phyloP scores from a whole-genome alignment of 768 basidiomycete genomes.

The Scleroderma citrinum region DNA sequence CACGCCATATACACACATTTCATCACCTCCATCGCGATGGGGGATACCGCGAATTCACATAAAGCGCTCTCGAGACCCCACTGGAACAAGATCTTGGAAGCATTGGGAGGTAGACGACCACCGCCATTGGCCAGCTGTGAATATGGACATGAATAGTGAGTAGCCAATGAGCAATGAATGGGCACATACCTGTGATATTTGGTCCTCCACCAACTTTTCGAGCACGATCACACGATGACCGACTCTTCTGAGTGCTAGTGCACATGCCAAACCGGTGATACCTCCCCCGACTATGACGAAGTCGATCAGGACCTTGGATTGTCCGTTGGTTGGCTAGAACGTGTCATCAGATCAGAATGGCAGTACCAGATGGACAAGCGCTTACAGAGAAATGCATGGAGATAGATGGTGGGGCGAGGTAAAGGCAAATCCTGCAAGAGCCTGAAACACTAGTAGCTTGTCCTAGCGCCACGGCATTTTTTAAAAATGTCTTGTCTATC shows the following conservation, averaged over 20 bases:
- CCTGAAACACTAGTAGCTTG: too few relatives aligned
- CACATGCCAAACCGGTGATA: constrained; percentile 51
- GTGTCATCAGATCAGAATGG: background rate
- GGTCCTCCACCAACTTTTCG: constrained; percentile 41
- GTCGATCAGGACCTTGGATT: constrained; percentile 22
- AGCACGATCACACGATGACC: constrained; percentile 59
- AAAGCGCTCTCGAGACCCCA: constrained; percentile 50
- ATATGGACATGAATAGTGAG: background rate
- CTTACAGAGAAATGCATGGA: background rate
- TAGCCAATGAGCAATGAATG: background rate
- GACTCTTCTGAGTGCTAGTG: constrained; percentile 46
- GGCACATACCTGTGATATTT: constrained; percentile 28
- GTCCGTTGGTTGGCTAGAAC: constrained; percentile 6
- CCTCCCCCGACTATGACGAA: constrained; percentile 48
- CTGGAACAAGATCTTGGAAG: constrained; percentile 47
- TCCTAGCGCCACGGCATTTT: background rate
- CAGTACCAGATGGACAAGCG: background rate
- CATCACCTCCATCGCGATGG: constrained; percentile 16
- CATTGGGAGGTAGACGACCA: constrained; percentile 50
- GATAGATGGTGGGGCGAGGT: too few relatives aligned
- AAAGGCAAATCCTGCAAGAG: too few relatives aligned
- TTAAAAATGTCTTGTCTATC: background rate
- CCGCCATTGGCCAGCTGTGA: constrained; percentile 32
- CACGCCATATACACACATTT: constrained; percentile 19
- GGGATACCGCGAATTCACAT: constrained; percentile 26